Conservation (phyloP, 257 asterid species). For the Fraxinus americana region DNA sequence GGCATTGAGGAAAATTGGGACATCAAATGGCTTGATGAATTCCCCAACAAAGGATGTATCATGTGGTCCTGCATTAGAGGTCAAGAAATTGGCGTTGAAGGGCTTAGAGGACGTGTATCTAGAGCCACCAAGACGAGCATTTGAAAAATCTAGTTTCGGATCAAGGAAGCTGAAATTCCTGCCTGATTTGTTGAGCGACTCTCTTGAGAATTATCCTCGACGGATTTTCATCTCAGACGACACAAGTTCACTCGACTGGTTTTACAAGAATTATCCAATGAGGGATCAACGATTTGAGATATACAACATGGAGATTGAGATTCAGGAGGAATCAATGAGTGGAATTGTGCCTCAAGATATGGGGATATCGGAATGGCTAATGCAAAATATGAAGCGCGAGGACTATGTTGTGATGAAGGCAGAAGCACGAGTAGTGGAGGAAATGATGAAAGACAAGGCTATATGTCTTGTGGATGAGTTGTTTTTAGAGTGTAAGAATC, state of each 20-base stretch:
- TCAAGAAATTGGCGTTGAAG: slow-evolving; percentile 45
- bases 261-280: slow-evolving; percentile 47
- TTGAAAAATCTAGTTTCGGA: slow-evolving; percentile 30
- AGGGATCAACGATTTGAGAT: slow-evolving; percentile 44
- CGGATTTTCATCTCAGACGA: slow-evolving; percentile 45
- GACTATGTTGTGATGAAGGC: slow-evolving; percentile 90
- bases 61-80: slow-evolving; percentile 35
- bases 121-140: slow-evolving; percentile 43
- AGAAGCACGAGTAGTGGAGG: slow-evolving; percentile 77
- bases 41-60: not conserved
- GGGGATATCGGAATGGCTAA: slow-evolving; percentile 58
- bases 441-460: slow-evolving; percentile 55
- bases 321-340: slow-evolving; percentile 16
- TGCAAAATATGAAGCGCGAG: slow-evolving; percentile 49
- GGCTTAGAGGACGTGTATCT: slow-evolving; percentile 52
- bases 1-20: slow-evolving; percentile 37
- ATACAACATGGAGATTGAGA: slow-evolving; percentile 36
- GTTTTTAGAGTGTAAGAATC: slow-evolving; percentile 75
- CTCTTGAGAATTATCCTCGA: slow-evolving; percentile 41
- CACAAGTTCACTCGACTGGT: slow-evolving; percentile 38
- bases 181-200: slow-evolving; percentile 45
- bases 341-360: slow-evolving; percentile 14
- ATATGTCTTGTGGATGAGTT: slow-evolving; percentile 68
- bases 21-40: not conserved
- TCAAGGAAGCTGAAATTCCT: slow-evolving; percentile 34